Conservation (phyloP, 2,329 filamentous ascomycete species). For the Cyphellophora europaea region DNA sequence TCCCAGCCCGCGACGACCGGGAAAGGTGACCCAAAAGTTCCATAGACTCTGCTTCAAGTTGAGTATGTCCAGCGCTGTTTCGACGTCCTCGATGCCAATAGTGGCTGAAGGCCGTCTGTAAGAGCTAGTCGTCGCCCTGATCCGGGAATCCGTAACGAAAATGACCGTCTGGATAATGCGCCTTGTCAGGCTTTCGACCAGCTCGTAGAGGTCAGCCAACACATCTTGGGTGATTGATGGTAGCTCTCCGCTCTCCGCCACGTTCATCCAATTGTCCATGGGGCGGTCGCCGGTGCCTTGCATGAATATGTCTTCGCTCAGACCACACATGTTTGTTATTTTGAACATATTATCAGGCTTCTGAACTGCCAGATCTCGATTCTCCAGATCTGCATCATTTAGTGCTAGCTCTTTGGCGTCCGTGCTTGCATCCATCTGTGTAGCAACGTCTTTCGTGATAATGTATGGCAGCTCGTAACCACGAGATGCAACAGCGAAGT, state of each 20-base stretch:
- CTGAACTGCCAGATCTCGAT: background rate
- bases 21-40: conserved; percentile 42
- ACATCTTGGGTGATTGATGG: conserved; percentile 68
- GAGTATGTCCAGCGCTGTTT: conserved; percentile 45
- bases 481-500: conserved; percentile 52
- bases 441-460: conserved; percentile 36
- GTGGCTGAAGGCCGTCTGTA: conserved; percentile 22
- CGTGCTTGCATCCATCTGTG: conserved; percentile 22
- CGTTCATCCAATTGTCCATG: conserved; percentile 56
- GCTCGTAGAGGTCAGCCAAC: conserved; percentile 63
- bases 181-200: conserved; percentile 59
- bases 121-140: conserved; percentile 40
- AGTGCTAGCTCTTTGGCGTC: conserved; percentile 25
- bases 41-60: conserved; percentile 33
- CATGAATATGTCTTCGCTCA: conserved; percentile 67
- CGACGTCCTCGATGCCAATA: conserved; percentile 41
- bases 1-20: conserved; percentile 43
- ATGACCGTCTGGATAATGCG: conserved; percentile 61
- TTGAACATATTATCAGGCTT: conserved; percentile 44
- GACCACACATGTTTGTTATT: conserved; percentile 49
- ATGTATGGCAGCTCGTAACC: conserved; percentile 45
- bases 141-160: conserved; percentile 60
- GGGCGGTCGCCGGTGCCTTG: conserved; percentile 38
- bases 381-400: conserved; percentile 4
- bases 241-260: conserved; percentile 42